phyloP scores from a whole-genome alignment of 345 rosid species.

The Microcos paniculata region DNA sequence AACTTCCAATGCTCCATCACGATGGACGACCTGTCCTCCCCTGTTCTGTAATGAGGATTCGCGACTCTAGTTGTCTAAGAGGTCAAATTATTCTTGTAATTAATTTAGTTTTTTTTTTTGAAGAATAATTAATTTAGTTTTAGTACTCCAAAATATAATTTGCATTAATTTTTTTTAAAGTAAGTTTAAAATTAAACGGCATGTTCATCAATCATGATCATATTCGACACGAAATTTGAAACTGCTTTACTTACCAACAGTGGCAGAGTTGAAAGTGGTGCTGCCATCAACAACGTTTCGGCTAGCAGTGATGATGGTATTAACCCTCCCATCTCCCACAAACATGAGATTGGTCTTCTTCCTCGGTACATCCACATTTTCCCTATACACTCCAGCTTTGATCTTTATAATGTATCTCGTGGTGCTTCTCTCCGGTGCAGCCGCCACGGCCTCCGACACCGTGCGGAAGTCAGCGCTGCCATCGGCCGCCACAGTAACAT shows the following conservation, averaged over 20 bases:
- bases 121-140: background rate
- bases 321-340: constrained; percentile 79
- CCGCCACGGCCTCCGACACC: constrained; percentile 65
- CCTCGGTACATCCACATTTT: constrained; percentile 73
- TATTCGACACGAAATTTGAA: background rate
- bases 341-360: constrained; percentile 68
- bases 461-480: constrained; percentile 73
- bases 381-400: constrained; percentile 77
- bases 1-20: no score
- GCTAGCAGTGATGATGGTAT: constrained; percentile 70
- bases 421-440: constrained; percentile 63
- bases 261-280: constrained; percentile 87
- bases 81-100: no score
- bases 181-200: background rate
- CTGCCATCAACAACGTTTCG: constrained; percentile 83
- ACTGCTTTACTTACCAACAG: constrained; percentile 57
- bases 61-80: no score
- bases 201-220: background rate
- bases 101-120: no score
- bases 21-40: no score
- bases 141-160: background rate
- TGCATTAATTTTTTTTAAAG: background rate
- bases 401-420: constrained; percentile 65
- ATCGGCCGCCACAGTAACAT: constrained; percentile 78
- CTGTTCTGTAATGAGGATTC: no score